These are phyloP conservation scores for Colletotrichum sidae DNA, from an alignment of 2,329 filamentous ascomycete genomes.

Conservation along the genomic window DNA sequence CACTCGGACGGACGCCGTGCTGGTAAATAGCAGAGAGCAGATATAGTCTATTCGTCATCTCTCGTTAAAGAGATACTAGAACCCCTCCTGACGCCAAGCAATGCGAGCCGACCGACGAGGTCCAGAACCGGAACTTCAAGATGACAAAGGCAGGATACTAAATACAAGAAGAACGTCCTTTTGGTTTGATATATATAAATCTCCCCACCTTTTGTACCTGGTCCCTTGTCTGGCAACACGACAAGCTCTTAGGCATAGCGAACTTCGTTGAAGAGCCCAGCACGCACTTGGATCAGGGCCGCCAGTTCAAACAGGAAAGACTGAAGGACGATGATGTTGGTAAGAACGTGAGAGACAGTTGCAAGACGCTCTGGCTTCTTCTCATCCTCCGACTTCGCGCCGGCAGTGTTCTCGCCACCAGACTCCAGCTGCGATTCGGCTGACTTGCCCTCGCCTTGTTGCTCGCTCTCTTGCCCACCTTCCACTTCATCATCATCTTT, in stretches of 20 bases:
- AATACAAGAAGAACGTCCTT: slow-evolving; percentile 12
- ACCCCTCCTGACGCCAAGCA: slow-evolving; percentile 6
- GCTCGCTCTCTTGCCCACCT: slow-evolving; percentile 39
- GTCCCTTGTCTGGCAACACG: slow-evolving; percentile 2
- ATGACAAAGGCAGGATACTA: slow-evolving; percentile 4
- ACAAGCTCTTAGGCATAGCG: slow-evolving; percentile 60
- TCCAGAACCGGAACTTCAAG: not conserved
- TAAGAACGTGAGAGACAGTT: slow-evolving; percentile 82
- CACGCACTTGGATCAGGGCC: slow-evolving; percentile 79
- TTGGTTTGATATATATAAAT: slow-evolving; percentile 8
- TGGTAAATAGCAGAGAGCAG: not conserved
- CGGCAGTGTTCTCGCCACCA: slow-evolving; percentile 38
- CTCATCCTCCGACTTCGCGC: slow-evolving; percentile 43
- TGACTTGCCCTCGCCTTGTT: slow-evolving; percentile 26
- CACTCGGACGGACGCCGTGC: not conserved
- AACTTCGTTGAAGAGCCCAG: slow-evolving; percentile 81
- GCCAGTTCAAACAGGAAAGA: slow-evolving; percentile 84
- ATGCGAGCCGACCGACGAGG: not conserved
- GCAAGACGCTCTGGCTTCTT: slow-evolving; percentile 56
- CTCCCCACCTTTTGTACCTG: not conserved
- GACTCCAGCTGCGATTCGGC: slow-evolving; percentile 35
- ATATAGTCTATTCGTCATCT: slow-evolving; percentile 1
- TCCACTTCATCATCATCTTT: slow-evolving; percentile 41
- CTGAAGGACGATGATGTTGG: slow-evolving; percentile 83
- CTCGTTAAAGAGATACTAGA: not conserved